Evolutionary conservation across 2,329 filamentous ascomycete genomes (phyloP), one percentile per base, ranked within the genome.

Genomic region (Xylariaceae sp.): DNA sequence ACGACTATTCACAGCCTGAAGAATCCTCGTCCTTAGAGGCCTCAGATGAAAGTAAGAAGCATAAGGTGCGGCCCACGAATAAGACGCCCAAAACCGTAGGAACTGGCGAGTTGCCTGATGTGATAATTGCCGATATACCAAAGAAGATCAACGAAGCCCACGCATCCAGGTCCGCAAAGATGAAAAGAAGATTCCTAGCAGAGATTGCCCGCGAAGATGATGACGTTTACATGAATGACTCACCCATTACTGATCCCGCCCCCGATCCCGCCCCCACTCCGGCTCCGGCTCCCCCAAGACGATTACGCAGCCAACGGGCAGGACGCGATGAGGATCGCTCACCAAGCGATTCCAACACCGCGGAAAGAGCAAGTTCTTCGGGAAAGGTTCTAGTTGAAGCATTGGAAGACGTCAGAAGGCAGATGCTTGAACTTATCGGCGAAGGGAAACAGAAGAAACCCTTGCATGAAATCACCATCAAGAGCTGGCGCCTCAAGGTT

Each of bases 401-500:
- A 11, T 51, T 68, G 29, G 54, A 66, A 47, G 64, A 66, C n/a
- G 54, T 56, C n/a, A 62, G 63, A 19, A 47, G 55, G 26, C 54
- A 68, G 6, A 52, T 69, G 29, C 19, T 72, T 1, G 58, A 59
- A 6, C 61, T 64, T 3, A 59, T 69, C 3, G 41, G 66, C 3
- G 48, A 65, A 9, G 69, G 62, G 19, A 64, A 56, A 40, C 56
- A 60, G 19, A 68, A 62, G 54, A 68, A 71, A 35, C 64, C 69
- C 29, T 65, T 65, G 2, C 55, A 63, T n/a, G 57, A 70, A 12
- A 48, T 70, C 1, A 58, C 54, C 2, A 47, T 50, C 6, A 68
- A 62, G 29, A 52, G 60, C 3, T 68, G 64, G 58, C 60, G 60
- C 5, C 62, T 56, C 4, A 70, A 64, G 34, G 51, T 76, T 2